These are phyloP conservation scores for Apocynum venetum DNA, from an alignment of 257 asterid genomes.

Conservation along the genomic window DNA sequence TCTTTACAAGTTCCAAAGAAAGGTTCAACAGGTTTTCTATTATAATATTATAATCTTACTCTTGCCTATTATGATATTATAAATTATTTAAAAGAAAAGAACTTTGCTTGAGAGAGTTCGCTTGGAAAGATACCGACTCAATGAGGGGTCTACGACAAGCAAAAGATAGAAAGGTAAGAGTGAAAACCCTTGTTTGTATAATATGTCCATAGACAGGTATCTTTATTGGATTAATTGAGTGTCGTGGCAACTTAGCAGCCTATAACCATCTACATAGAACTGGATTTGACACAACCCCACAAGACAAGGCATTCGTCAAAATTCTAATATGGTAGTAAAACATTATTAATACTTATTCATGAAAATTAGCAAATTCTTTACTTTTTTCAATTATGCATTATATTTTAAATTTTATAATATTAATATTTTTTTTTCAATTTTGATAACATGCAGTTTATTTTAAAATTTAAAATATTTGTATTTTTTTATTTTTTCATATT, in stretches of 20 bases:
- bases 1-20: background rate
- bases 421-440: too few relatives aligned
- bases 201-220: slow-evolving; percentile 3
- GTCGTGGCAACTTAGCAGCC: background rate
- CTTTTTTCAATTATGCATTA: too few relatives aligned
- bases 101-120: slow-evolving; percentile 25
- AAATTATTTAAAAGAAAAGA: background rate
- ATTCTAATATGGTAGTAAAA: too few relatives aligned
- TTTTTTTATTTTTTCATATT: too few relatives aligned
- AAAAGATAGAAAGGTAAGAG: background rate
- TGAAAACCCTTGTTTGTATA: background rate
- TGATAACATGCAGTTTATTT: too few relatives aligned
- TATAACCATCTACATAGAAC: too few relatives aligned
- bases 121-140: slow-evolving; percentile 23
- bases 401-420: too few relatives aligned
- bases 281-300: background rate
- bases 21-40: slow-evolving; percentile 7
- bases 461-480: too few relatives aligned
- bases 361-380: too few relatives aligned
- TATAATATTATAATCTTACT: background rate
- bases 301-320: background rate
- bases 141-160: background rate
- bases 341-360: too few relatives aligned
- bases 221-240: background rate
- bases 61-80: background rate